Base-by-base conservation (phyloP, 495 filamentous ascomycete species). In the Podospora pseudocomata region DNA sequence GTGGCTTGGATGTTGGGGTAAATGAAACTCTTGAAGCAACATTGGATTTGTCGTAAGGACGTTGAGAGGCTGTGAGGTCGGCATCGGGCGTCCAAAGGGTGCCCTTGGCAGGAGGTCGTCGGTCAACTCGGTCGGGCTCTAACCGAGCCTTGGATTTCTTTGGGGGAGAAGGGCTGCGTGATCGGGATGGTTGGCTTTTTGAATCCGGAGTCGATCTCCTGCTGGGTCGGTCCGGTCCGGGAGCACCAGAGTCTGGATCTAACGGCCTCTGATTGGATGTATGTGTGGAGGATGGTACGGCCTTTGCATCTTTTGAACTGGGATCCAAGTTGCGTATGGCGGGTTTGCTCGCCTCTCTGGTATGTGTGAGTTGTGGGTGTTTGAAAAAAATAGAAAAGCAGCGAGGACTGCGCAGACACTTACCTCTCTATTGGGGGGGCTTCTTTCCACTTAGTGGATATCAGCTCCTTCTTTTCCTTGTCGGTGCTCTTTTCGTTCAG, bases 41-140 rank as follows among this genome's bases (percentile, higher is more conserved):
- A 44, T 75, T 77, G n/a, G 67, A 64, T 27, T 70, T 73, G 32
- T 71, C 70, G 27, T 71, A 70, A 0, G 73, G 60, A 11, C 68
- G 65, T 0, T 71, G 68, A 5, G 78, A 67, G 27, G 67, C 18
- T 4, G 71, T 58, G 4, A 70, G 13, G 28, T 65, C 72, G 28
- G 78, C 73, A 4, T 78, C 73, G 1, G 80, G 78, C 28, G 67
- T 68, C 78, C 78, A 82, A 2, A 82, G 71, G 49, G 68, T 78
- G 34, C 79, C 79, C 9, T 73, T 68, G 9, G 74, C 73, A 2
- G 71, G 72, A 1, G 77, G 65, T 5, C 78, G 71, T 53, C 73
- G 68, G 55, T 67, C 60, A 39, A 77, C 70, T 53, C 73, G 68
- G 55, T 67, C 60, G 32, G 78, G 81, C 26, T 82, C 80, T 74